Evolutionary conservation across 495 filamentous ascomycete genomes (phyloP), one percentile per base, ranked within the genome.

Genomic region (Aspergillus coremiiformis): DNA sequence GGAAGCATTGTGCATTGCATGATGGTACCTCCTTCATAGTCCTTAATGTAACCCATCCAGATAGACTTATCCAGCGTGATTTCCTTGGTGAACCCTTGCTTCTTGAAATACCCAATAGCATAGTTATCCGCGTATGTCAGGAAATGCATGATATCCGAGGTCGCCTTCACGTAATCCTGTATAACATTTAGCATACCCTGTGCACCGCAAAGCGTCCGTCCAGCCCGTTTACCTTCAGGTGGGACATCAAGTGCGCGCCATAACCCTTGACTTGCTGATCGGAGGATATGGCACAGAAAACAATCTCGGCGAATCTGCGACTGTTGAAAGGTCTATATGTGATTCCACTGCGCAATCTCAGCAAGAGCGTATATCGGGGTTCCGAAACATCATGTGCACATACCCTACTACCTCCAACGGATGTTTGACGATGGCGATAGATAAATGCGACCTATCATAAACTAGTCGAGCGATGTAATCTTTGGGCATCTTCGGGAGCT

Each of bases 11-110:
- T 86, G 67, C 93, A 98, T 70, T 98, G 93, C 93, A 98, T 98
- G 57, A 98, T 95, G 0, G 93, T 98, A 39, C 93, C 93, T 24
- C 93, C 93, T 71, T 98, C 93, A 68, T 98, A 98, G 68, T 98
- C 93, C 69, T 98, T 98, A 67, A 98, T 98, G 64, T 96, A 98
- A 24, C 93, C 93, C 94, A 97, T 98, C 93, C 93, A 98, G 15
- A 88, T 84, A 7, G 84, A 80, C 62, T 82, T 86, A 39, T 91
- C 88, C 1, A 98, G 81, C 0, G 90, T 96, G 58, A 98, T 97
- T 56, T 98, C 91, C 66, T 98, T 98, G 0, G 94, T 97, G 59
- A 98, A 98, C 0, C 93, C 93, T 67, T 98, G 93, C 67, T 98
- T 98, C 67, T 97, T 95, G 74, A 98, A 98, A 64, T 97, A 98